Evolutionary conservation across 2,329 filamentous ascomycete species (phyloP).

Genomic region (Lecanicillium sp.): DNA sequence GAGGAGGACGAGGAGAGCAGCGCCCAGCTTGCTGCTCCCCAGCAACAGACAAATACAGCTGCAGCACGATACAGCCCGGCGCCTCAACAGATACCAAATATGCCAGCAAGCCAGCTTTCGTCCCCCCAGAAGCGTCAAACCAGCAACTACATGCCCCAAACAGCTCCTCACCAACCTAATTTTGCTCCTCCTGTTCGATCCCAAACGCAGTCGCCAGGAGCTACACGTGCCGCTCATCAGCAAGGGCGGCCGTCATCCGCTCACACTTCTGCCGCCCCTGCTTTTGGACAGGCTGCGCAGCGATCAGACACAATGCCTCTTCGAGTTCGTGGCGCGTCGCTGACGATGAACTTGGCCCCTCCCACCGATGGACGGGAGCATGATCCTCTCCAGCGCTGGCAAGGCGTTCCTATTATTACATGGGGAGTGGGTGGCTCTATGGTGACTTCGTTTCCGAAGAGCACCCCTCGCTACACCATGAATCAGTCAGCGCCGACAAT

Average conservation of each 20-base stretch:
- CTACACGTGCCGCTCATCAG: constrained; percentile 34
- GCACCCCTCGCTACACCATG: constrained; percentile 78
- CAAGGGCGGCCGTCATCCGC: constrained; percentile 48
- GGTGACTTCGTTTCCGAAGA: constrained; percentile 80
- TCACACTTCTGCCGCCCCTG: constrained; percentile 38
- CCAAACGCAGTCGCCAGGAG: constrained; percentile 56
- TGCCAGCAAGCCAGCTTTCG: constrained; percentile 33
- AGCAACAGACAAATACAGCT: constrained; percentile 18
- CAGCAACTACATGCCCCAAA: constrained; percentile 46
- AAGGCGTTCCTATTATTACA: constrained; percentile 75
- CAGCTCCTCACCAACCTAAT: constrained; percentile 27
- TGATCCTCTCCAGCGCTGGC: constrained; percentile 85
- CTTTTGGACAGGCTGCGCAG: constrained; percentile 19
- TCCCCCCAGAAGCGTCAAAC: constrained; percentile 52
- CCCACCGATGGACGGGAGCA: constrained; percentile 61
- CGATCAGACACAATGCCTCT: constrained; percentile 15
- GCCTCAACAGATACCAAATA: constrained; percentile 20
- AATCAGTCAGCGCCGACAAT: constrained; percentile 69
- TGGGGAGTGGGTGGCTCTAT: constrained; percentile 85
- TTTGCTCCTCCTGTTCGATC: constrained; percentile 52
- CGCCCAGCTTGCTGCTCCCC: constrained; percentile 20
- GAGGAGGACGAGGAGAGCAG: constrained; percentile 45
- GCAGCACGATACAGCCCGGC: constrained; percentile 35
- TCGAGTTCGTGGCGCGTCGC: constrained; percentile 41
- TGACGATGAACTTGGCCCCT: constrained; percentile 51